Evolutionary conservation across 1,284 basidiomycete genomes (phyloP).

Genomic region (Afroboletus lepidellus): DNA sequence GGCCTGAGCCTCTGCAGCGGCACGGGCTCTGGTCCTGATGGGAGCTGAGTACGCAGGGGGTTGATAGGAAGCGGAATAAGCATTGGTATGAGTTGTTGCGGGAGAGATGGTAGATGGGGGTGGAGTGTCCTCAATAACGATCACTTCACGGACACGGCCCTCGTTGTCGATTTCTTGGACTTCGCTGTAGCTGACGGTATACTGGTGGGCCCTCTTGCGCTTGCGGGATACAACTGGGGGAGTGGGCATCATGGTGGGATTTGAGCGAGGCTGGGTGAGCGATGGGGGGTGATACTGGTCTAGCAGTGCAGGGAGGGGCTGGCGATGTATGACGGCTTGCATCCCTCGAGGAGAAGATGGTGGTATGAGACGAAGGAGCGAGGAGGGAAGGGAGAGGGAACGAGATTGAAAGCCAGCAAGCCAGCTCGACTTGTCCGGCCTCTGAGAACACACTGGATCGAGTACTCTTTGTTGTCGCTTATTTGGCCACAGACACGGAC

Average conservation of each 20-base stretch:
- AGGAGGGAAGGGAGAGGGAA: slow-evolving; percentile 16
- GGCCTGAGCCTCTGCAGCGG: slow-evolving; percentile 76
- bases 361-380: slow-evolving; percentile 39
- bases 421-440: slow-evolving; percentile 31
- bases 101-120: slow-evolving; percentile 76
- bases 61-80: slow-evolving; percentile 74
- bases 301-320: slow-evolving; percentile 54
- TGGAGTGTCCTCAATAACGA: slow-evolving; percentile 84
- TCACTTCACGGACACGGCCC: slow-evolving; percentile 75
- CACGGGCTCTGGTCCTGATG: slow-evolving; percentile 76
- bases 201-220: slow-evolving; percentile 76
- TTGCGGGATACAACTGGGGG: slow-evolving; percentile 69
- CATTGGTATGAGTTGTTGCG: slow-evolving; percentile 61
- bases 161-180: slow-evolving; percentile 78
- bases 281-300: slow-evolving; percentile 58
- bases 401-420: slow-evolving; percentile 40
- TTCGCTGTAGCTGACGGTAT: slow-evolving; percentile 78
- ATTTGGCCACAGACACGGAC: slow-evolving; percentile 24
- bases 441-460: slow-evolving; percentile 38
- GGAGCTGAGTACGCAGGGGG: slow-evolving; percentile 70
- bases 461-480: slow-evolving; percentile 31
- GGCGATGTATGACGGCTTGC: slow-evolving; percentile 65
- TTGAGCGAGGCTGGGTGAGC: slow-evolving; percentile 32
- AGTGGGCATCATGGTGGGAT: slow-evolving; percentile 57
- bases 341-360: slow-evolving; percentile 50